Base-by-base conservation (phyloP, 306 rosid species). In the Fragaria vesca region DNA sequence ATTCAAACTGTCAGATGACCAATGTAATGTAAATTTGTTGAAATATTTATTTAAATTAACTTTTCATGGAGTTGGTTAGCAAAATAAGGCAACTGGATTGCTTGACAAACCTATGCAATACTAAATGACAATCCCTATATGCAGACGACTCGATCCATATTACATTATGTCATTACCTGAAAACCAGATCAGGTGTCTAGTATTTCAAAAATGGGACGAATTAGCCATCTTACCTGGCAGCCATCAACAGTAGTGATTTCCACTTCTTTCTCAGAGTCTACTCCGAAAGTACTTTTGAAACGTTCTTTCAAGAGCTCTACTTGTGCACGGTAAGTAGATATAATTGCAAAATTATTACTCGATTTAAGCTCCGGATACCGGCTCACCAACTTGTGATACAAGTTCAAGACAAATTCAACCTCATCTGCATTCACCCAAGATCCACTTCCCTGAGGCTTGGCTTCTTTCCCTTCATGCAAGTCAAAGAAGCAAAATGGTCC, bases 231-330 rank as follows among this genome's bases (percentile, higher is more conserved):
- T 87, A 94, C 98, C 98, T 92, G 98, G 87, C 96, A 94, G 77
- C 98, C 98, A 77, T 94, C 98, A 38, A 94, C 91, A 32, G 96
- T 94, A 52, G 93, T 89, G 65, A 92, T 89, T 81, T 92, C 98
- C 81, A 92, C 95, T 78, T 90, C 71, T 85, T 86, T 80, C 86
- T 91, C 93, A 46, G 98, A 61, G 58, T 95, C 87, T 72, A 88
- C 81, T 65, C 97, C 97, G 40, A 92, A 90, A 58, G 81, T 86
- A 81, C 76, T 87, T 81, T 86, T 86, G 72, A 94, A 94, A 55
- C 91, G 91, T 77, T 82, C 94, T 87, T 87, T 85, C 71, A 92
- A 86, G 82, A 90, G 97, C 68, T 82, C 87, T 70, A 90, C 98
- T 90, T 94, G 98, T 81, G 88, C 97, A 46, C 80, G 71, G 75